Base-by-base conservation (phyloP, 305 asterid species). In the Lippia alba region DNA sequence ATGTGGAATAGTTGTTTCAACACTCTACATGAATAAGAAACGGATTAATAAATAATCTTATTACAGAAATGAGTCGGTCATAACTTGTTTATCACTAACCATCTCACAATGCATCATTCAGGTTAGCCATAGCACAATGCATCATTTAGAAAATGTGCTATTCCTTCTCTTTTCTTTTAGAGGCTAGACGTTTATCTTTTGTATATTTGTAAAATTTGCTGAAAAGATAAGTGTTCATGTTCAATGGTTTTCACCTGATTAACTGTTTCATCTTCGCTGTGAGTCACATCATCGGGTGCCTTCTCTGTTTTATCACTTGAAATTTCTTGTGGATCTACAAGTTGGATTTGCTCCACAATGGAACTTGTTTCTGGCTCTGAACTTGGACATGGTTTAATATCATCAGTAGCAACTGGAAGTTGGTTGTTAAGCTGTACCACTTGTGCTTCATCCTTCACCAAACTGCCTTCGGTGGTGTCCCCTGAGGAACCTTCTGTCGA, bases 351-450 rank as follows among this genome's bases (percentile, higher is more conserved):
- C 41, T 74, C 79, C 65, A 24, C 56, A 6, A 33, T 60, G 10
- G 69, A 67, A 63, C 69, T 56, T 59, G 59, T 56, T 69, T 64
- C 73, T 36, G 6, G 64, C 32, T 61, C 50, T 54, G 70, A 72
- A 61, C 76, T 44, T 39, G 76, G 55, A 51, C 53, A 68, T 64
- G 57, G 72, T 72, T 61, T 62, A 44, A 44, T 74, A 49, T 64
- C 76, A 68, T 68, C 79, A 5, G 50, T 33, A 50, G 73, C 61
- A 55, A 59, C 72, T 61, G 58, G 76, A 55, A 66, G 63, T 69
- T 71, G 58, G 19, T 83, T 76, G 8, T 33, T 48, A 59, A 64
- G 76, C 40, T 76, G 65, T 74, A 71, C 80, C 45, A 8, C 68
- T 10, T 19, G 58, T 64, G 62, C 67, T 54, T 41, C 44, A 71